Base-by-base conservation (phyloP, 306 rosid species). In the Betula pendula region DNA sequence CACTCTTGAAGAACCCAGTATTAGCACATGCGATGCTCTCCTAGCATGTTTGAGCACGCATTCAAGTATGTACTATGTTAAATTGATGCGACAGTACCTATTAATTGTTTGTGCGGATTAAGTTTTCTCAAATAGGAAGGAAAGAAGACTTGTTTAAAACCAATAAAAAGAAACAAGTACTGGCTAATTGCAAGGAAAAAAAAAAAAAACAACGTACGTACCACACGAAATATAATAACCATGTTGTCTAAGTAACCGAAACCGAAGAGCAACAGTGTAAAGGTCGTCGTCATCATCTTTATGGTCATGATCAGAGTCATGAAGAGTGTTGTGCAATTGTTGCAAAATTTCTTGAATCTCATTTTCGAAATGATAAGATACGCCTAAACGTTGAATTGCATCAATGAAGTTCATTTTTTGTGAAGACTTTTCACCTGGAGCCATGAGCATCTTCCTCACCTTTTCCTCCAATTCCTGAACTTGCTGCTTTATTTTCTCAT, bases 241-340 rank as follows among this genome's bases (percentile, higher is more conserved):
- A 1, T 84, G 85, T 75, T 86, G 86, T 20, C 93, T 79, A 22
- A 89, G 16, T 42, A 89, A 9, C 24, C 91, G 81, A 75, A 89
- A 89, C n/a, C 74, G 50, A 31, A 87, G 81, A 43, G 88, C 81
- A 70, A 58, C 55, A 58, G 49, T n/a, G 40, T 44, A 33, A 8
- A 87, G 77, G 29, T 82, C 79, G 49, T 38, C 44, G 24, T 65
- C 47, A 7, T 44, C n/a, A 51, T 5, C 66, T 70, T 56, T 53
- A 50, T 16, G 63, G 33, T 29, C 33, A 29, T 29, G 33, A 22
- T 51, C 68, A 40, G 22, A 50, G 24, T 67, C 42, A 19, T 35
- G 1, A 47, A 0, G 5, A 1, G 38, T 53, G 0, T 60, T 25
- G 15, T 83, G 44, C 56, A 83, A 66, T 8, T 68, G 53, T 12